A percentile compares a stretch with the other conserved stretches of the same genome.
Evolutionary conservation across 1,284 basidiomycete genomes (phyloP).

Genomic region (Vanrija sp.): DNA sequence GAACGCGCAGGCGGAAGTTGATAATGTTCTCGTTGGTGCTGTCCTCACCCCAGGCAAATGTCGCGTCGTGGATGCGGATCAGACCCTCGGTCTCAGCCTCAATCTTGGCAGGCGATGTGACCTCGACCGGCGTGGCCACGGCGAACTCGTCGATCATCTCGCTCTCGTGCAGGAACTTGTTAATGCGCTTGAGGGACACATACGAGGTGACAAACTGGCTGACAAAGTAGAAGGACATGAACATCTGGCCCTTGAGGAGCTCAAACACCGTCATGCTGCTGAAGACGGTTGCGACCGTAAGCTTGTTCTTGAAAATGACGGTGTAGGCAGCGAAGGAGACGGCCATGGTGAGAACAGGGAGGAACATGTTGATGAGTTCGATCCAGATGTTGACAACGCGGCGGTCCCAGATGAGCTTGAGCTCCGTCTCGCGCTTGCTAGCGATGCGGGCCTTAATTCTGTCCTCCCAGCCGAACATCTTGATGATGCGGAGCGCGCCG

Average conservation of each 20-base stretch:
- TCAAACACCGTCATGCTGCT: slow-evolving; percentile 49
- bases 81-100: slow-evolving; percentile 37
- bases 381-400: slow-evolving; percentile 36
- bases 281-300: slow-evolving; percentile 50
- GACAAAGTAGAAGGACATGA: slow-evolving; percentile 33
- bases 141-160: slow-evolving; percentile 56
- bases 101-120: slow-evolving; percentile 25
- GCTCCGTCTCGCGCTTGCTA: slow-evolving; percentile 58
- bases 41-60: slow-evolving; percentile 42
- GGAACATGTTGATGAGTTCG: slow-evolving; percentile 53
- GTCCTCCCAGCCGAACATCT: slow-evolving; percentile 66
- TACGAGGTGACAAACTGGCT: slow-evolving; percentile 47
- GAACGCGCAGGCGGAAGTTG: slow-evolving; percentile 54
- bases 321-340: slow-evolving; percentile 63
- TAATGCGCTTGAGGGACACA: slow-evolving; percentile 54
- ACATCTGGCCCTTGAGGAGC: slow-evolving; percentile 38
- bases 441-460: slow-evolving; percentile 56
- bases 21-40: slow-evolving; percentile 23
- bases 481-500: slow-evolving; percentile 55
- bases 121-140: slow-evolving; percentile 24
- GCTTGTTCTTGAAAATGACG: slow-evolving; percentile 50
- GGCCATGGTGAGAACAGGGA: slow-evolving; percentile 64
- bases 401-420: slow-evolving; percentile 49
- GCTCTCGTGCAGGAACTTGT: slow-evolving; percentile 54
- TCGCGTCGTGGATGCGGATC: slow-evolving; percentile 38